Percentiles rank a stretch among this genome's conserved stretches.
Conservation (phyloP, 345 rosid genomes). For the Acer yangbiense region DNA sequence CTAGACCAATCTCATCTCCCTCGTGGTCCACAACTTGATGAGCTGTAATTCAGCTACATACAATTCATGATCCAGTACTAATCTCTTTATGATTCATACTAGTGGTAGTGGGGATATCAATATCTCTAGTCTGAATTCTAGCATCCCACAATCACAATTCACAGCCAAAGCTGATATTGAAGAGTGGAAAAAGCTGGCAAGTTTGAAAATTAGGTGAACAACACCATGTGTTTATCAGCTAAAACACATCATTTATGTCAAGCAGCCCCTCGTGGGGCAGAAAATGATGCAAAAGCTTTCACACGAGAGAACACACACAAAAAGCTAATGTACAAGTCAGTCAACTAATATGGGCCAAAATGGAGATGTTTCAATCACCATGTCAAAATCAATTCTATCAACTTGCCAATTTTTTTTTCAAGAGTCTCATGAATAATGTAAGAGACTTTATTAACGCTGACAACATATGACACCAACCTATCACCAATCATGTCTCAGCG, state of each 20-base stretch:
- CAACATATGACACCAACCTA: neutral
- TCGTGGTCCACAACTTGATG: too few species aligned
- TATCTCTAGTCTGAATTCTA: conserved; percentile 10
- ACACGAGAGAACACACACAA: neutral
- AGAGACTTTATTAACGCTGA: neutral
- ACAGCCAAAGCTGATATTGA: neutral
- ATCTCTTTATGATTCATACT: neutral
- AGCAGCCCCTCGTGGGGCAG: neutral
- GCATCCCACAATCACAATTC: conserved; percentile 2
- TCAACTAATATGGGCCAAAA: neutral
- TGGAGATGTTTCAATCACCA: neutral
- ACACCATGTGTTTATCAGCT: neutral
- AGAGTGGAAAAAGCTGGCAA: neutral
- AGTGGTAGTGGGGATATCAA: neutral
- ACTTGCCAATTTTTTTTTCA: neutral
- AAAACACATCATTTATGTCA: neutral
- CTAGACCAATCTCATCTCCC: too few species aligned
- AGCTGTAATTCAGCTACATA: neutral
- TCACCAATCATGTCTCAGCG: neutral
- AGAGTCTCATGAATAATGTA: neutral
- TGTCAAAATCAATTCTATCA: neutral
- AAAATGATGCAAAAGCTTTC: conserved; percentile 5
- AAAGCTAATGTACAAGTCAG: neutral
- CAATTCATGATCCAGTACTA: neutral
- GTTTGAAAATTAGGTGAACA: neutral